A percentile compares a stretch with the other conserved stretches of the same genome.
Conservation (phyloP, 176 grass and related monocot species). For the Cenchrus fungigraminus region DNA sequence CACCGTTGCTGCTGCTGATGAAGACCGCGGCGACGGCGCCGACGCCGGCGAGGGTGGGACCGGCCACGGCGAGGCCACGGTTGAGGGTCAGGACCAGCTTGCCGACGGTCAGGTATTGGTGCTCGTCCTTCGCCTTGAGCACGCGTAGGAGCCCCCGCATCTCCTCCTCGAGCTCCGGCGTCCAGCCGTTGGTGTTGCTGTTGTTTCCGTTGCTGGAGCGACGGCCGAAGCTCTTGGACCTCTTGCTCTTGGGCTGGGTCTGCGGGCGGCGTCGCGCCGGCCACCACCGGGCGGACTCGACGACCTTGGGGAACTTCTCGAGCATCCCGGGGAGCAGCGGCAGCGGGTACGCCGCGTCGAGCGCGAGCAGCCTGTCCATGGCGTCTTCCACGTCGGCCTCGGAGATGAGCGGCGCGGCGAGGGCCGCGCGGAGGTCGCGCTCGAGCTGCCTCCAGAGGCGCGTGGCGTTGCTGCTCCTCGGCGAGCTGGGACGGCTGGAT, state of each 20-base stretch:
- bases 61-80: constrained; percentile 40
- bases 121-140: constrained; percentile 56
- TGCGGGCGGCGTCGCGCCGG: neutral
- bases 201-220: neutral
- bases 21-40: constrained; percentile 41
- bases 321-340: constrained; percentile 52
- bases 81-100: neutral
- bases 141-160: constrained; percentile 50
- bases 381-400: neutral
- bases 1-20: constrained; percentile 38
- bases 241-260: no score
- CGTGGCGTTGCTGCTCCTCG: constrained; percentile 68
- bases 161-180: constrained; percentile 56
- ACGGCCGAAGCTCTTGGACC: neutral
- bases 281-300: constrained; percentile 63
- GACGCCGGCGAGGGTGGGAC: constrained; percentile 32
- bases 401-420: neutral
- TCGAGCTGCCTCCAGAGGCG: constrained; percentile 55
- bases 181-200: constrained; percentile 48
- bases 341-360: constrained; percentile 65
- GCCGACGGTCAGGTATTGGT: constrained; percentile 25
- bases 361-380: constrained; percentile 45
- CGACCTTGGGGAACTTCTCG: constrained; percentile 59
- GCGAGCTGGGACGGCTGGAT: constrained; percentile 76
- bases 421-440: constrained; percentile 29